A percentile compares a stretch with the other conserved stretches of the same genome.
Evolutionary conservation across 2,329 filamentous ascomycete species (phyloP).

Genomic region (Fusarium sp.): DNA sequence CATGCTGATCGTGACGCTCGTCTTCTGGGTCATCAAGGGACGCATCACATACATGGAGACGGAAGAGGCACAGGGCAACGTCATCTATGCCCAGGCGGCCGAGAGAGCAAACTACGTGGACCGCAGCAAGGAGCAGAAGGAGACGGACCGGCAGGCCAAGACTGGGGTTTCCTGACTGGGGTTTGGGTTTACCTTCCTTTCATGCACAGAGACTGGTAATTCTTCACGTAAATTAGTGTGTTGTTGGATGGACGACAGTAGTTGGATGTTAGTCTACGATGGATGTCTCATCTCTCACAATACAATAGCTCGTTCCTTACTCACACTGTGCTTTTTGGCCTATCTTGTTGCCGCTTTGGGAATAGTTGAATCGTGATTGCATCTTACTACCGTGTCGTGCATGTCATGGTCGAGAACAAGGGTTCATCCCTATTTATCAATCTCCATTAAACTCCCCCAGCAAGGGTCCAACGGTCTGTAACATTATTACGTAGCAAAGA

Average conservation of each 20-base stretch:
- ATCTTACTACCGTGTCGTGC: background rate
- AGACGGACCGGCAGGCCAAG: background rate
- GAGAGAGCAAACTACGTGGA: slow-evolving; percentile 28
- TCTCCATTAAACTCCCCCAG: background rate
- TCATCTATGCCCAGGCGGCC: slow-evolving; percentile 34
- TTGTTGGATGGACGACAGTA: background rate
- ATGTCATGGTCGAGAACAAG: background rate
- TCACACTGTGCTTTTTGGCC: slow-evolving; percentile 27
- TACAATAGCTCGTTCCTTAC: slow-evolving; percentile 12
- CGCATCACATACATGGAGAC: slow-evolving; percentile 49
- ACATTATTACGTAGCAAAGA: background rate
- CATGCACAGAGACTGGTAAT: background rate
- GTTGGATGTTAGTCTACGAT: background rate
- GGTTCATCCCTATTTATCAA: background rate
- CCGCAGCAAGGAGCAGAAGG: slow-evolving; percentile 11
- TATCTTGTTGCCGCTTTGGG: slow-evolving; percentile 26
- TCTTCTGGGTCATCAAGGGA: slow-evolving; percentile 63
- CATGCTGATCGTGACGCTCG: slow-evolving; percentile 61
- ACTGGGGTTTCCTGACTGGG: slow-evolving; percentile 1
- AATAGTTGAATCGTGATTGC: background rate
- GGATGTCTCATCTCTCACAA: background rate
- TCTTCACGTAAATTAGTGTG: background rate
- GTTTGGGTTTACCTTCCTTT: background rate
- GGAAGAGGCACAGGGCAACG: slow-evolving; percentile 40
- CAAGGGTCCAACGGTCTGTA: background rate